Conservation (phyloP, 2,329 filamentous ascomycete genomes). For the Hypocreales sp. region DNA sequence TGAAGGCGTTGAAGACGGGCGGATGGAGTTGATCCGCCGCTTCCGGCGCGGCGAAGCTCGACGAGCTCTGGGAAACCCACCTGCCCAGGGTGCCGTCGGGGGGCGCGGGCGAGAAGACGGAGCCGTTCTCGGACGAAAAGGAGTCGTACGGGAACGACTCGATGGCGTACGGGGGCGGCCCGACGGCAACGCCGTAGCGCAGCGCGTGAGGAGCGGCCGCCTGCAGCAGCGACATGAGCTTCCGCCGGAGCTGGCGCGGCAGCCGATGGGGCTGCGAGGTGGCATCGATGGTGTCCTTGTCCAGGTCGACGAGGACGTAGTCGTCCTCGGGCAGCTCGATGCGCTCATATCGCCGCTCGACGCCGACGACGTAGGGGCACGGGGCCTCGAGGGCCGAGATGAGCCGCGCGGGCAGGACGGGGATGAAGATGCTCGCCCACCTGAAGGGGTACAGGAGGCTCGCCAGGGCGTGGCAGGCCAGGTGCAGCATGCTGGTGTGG, state of each 20-base stretch:
- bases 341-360: slow-evolving; percentile 80
- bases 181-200: slow-evolving; percentile 71
- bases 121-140: slow-evolving; percentile 74
- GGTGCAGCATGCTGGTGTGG: slow-evolving; percentile 88
- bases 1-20: slow-evolving; percentile 82
- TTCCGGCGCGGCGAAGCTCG: slow-evolving; percentile 62
- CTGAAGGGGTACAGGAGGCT: slow-evolving; percentile 80
- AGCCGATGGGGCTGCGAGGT: slow-evolving; percentile 63
- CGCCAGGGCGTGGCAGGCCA: slow-evolving; percentile 75
- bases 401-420: slow-evolving; percentile 72
- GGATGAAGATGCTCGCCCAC: slow-evolving; percentile 91
- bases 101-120: slow-evolving; percentile 61
- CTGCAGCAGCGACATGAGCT: slow-evolving; percentile 77
- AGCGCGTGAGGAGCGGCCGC: slow-evolving; percentile 80
- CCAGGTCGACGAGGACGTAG: slow-evolving; percentile 86
- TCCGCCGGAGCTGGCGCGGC: slow-evolving; percentile 78
- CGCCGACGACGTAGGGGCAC: slow-evolving; percentile 92
- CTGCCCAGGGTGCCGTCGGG: slow-evolving; percentile 61
- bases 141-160: slow-evolving; percentile 86
- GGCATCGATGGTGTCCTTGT: slow-evolving; percentile 79
- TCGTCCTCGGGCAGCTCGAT: slow-evolving; percentile 85
- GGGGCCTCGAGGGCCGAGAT: slow-evolving; percentile 86
- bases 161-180: slow-evolving; percentile 81
- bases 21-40: slow-evolving; percentile 33
- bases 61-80: slow-evolving; percentile 79